A percentile compares a stretch with the other conserved stretches of the same genome.
Evolutionary conservation across 2,329 filamentous ascomycete genomes (phyloP).

Genomic region (Drechmeria coniospora): DNA sequence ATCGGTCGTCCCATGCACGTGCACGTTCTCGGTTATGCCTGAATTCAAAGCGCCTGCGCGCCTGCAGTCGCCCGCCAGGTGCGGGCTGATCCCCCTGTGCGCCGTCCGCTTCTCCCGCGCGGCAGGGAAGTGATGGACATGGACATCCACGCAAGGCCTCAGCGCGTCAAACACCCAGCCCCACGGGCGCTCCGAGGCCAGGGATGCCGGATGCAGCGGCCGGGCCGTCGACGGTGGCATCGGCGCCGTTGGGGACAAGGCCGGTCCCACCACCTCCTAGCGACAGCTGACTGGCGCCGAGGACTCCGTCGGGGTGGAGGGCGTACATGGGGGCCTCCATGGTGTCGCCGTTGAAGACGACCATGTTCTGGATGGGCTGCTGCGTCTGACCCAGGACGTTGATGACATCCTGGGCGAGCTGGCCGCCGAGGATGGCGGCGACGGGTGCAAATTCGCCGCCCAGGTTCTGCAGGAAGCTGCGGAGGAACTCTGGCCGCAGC

Average conservation of each 20-base stretch:
- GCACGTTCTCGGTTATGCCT: no score
- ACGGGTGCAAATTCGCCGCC: constrained; percentile 75
- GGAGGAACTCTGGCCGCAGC: constrained; percentile 55
- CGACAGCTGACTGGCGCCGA: constrained; percentile 34
- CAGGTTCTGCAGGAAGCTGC: constrained; percentile 75
- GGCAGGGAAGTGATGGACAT: no score
- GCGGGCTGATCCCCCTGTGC: no score
- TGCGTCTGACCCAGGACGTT: constrained; percentile 84
- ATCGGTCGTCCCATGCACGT: no score
- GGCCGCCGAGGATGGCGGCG: constrained; percentile 75
- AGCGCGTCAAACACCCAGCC: no score
- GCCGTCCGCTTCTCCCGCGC: no score
- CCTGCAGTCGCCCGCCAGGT: no score
- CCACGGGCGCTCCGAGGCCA: neutral
- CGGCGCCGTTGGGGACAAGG: constrained; percentile 10
- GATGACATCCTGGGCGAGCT: constrained; percentile 91
- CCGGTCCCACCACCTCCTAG: constrained; percentile 5
- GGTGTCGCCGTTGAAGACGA: constrained; percentile 76
- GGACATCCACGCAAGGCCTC: no score
- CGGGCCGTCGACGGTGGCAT: constrained; percentile 9
- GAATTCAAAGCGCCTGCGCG: no score
- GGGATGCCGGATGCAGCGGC: constrained; percentile 8
- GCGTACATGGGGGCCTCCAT: constrained; percentile 69
- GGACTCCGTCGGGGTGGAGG: constrained; percentile 52
- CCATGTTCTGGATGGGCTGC: constrained; percentile 90